phyloP scores from a whole-genome alignment of 768 basidiomycete genomes.

The Suillus tomentosus region DNA sequence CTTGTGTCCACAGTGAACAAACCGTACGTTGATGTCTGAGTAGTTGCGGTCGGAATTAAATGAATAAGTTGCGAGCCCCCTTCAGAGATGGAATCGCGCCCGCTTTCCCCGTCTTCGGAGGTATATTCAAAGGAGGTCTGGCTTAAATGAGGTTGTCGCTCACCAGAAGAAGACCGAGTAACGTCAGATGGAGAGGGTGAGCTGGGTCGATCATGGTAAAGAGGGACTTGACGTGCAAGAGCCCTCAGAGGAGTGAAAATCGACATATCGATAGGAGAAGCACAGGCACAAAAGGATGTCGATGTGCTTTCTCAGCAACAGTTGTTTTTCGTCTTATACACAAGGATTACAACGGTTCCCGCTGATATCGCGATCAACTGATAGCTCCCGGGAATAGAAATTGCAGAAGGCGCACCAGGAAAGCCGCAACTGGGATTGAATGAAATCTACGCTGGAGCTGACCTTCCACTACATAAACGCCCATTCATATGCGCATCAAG shows the following conservation, averaged over 20 bases:
- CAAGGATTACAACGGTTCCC: background rate
- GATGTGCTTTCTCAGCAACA: background rate
- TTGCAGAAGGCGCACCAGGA: background rate
- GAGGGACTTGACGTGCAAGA: background rate
- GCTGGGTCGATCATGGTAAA: background rate
- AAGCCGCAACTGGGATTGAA: background rate
- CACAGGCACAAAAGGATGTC: background rate
- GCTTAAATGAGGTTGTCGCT: background rate
- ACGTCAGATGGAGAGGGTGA: background rate
- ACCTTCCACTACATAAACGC: background rate
- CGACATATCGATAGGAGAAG: background rate
- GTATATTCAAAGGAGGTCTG: background rate
- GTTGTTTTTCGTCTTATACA: background rate
- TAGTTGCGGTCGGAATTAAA: background rate
- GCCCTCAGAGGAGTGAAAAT: background rate
- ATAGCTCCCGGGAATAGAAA: background rate
- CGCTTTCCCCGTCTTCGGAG: background rate
- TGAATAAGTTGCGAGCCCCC: background rate
- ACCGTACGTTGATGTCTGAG: background rate
- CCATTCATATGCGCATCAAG: background rate
- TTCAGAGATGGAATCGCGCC: background rate
- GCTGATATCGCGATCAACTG: background rate
- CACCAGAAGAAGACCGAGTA: background rate
- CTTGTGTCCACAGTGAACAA: background rate
- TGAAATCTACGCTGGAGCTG: background rate